Conservation (phyloP, 805 yeast species). For the Osmozyma mogii region DNA sequence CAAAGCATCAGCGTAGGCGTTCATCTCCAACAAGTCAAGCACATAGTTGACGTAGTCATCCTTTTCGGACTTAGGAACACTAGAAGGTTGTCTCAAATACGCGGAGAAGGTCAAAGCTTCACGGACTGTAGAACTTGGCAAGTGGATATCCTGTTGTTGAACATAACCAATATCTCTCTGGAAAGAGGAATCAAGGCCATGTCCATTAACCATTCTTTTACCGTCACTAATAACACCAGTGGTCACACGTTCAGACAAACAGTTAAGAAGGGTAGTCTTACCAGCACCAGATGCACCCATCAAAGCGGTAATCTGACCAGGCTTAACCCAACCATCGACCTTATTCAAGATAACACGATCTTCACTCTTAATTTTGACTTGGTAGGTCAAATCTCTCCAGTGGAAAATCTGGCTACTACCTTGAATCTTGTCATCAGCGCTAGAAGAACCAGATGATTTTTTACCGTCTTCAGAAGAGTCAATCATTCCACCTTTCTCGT, state of each 20-base stretch:
- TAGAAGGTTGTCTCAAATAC: slow-evolving; percentile 58
- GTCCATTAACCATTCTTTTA: slow-evolving; percentile 53
- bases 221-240: slow-evolving; percentile 68
- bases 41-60: slow-evolving; percentile 62
- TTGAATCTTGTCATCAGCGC: background rate
- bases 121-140: slow-evolving; percentile 61
- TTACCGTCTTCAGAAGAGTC: too few species aligned
- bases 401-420: slow-evolving; percentile 19
- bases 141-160: slow-evolving; percentile 74
- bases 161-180: slow-evolving; percentile 75
- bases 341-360: slow-evolving; percentile 52
- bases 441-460: too few species aligned
- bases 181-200: slow-evolving; percentile 54
- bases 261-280: slow-evolving; percentile 69
- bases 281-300: slow-evolving; percentile 91
- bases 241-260: slow-evolving; percentile 62
- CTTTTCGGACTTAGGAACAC: slow-evolving; percentile 51
- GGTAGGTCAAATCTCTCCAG: slow-evolving; percentile 32
- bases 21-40: slow-evolving; percentile 61
- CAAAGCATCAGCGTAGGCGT: slow-evolving; percentile 63
- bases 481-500: too few species aligned
- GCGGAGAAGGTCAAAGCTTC: slow-evolving; percentile 72
- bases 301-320: slow-evolving; percentile 73
- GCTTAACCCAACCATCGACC: slow-evolving; percentile 74
- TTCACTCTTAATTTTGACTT: slow-evolving; percentile 30